phyloP scores from a whole-genome alignment of 2,329 filamentous ascomycete species.

The Lithohypha guttulata region DNA sequence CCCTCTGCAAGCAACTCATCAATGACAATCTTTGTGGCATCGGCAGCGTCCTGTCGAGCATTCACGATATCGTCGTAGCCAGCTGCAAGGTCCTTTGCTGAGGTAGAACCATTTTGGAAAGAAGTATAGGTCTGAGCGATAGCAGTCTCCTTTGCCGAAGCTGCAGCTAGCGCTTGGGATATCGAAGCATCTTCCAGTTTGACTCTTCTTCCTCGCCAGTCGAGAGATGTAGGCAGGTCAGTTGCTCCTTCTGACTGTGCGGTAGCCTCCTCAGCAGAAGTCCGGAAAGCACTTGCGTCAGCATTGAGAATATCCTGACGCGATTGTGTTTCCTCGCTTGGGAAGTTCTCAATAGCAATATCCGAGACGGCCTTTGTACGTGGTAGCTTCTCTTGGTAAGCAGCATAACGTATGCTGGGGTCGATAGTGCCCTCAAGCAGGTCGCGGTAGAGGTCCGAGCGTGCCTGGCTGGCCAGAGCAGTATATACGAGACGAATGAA shows the following conservation, averaged over 20 bases:
- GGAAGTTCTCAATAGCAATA: slow-evolving; percentile 71
- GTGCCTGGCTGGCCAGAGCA: slow-evolving; percentile 54
- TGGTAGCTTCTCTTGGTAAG: slow-evolving; percentile 81
- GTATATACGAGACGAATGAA: slow-evolving; percentile 73
- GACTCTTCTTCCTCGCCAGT: slow-evolving; percentile 76
- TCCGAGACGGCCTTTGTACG: slow-evolving; percentile 70
- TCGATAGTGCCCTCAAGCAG: slow-evolving; percentile 77
- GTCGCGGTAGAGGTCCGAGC: slow-evolving; percentile 74
- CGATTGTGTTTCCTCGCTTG: slow-evolving; percentile 45
- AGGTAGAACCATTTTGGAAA: slow-evolving; percentile 23
- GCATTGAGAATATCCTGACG: slow-evolving; percentile 58
- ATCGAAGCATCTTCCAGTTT: slow-evolving; percentile 89
- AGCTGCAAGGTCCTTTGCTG: slow-evolving; percentile 60
- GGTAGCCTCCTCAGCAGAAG: slow-evolving; percentile 42
- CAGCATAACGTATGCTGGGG: slow-evolving; percentile 85
- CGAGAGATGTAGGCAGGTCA: slow-evolving; percentile 60
- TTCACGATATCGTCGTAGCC: slow-evolving; percentile 87
- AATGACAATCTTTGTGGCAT: slow-evolving; percentile 85
- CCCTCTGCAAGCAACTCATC: slow-evolving; percentile 80
- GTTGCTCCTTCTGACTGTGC: slow-evolving; percentile 36
- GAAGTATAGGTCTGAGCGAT: slow-evolving; percentile 28
- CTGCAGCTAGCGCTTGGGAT: slow-evolving; percentile 66
- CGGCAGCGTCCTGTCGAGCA: slow-evolving; percentile 83
- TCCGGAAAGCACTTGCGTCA: slow-evolving; percentile 51
- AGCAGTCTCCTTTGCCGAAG: slow-evolving; percentile 45